These are phyloP conservation scores for Diaporthe vaccinii DNA, from an alignment of 2,329 filamentous ascomycete species.

Conservation along the genomic window DNA sequence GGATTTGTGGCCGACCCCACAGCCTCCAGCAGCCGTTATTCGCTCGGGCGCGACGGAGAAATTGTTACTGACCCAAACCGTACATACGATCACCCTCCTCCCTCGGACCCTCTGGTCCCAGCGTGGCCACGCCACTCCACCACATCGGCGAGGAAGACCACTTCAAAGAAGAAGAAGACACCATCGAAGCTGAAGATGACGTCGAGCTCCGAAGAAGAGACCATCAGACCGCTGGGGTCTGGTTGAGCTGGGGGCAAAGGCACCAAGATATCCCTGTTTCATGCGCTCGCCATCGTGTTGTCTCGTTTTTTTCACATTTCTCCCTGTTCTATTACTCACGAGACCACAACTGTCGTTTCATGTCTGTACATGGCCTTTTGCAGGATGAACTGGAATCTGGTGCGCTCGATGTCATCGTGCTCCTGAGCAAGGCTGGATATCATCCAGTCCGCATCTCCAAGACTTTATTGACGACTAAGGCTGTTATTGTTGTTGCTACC, in stretches of 20 bases:
- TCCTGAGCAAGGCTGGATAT: neutral
- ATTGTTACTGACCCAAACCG: neutral
- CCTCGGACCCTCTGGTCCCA: neutral
- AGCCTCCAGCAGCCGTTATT: neutral
- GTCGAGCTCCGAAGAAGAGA: conserved; percentile 6
- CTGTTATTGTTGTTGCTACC: neutral
- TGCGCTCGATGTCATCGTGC: neutral
- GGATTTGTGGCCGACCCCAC: neutral
- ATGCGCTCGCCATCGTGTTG: conserved; percentile 1
- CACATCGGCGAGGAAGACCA: neutral
- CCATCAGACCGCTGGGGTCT: neutral
- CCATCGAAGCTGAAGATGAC: conserved; percentile 19
- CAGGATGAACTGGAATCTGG: neutral
- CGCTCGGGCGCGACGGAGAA: neutral
- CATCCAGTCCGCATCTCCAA: neutral
- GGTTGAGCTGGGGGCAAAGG: neutral
- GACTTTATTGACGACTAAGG: neutral
- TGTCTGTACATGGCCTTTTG: conserved; percentile 2
- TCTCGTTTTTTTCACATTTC: neutral
- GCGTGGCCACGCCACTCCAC: neutral
- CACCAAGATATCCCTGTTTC: conserved; percentile 35
- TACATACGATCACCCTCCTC: neutral
- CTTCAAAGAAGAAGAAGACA: neutral
- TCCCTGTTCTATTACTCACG: conserved; percentile 5
- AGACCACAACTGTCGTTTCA: conserved; percentile 20